phyloP scores from a whole-genome alignment of 345 rosid species.

The Euphorbia pulcherrima region DNA sequence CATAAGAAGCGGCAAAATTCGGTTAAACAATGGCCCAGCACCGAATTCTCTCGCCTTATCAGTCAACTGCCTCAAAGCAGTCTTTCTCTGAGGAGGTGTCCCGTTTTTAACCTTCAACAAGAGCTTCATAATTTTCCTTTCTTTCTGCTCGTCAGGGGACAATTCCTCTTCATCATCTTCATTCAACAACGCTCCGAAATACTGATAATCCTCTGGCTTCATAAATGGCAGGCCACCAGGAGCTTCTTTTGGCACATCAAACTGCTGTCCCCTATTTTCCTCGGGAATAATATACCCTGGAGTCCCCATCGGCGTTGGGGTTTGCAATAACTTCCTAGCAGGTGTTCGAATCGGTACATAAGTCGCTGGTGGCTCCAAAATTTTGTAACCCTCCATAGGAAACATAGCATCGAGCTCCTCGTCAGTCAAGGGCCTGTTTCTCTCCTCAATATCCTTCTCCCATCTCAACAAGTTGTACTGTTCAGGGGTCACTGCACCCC shows the following conservation, averaged over 20 bases:
- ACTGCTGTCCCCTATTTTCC: constrained; percentile 94
- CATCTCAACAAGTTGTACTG: constrained; percentile 84
- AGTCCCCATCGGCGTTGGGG: constrained; percentile 92
- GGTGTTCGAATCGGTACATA: constrained; percentile 96
- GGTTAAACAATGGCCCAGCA: constrained; percentile 89
- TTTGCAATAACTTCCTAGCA: constrained; percentile 76
- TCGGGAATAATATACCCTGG: constrained; percentile 80
- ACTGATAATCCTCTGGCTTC: constrained; percentile 99
- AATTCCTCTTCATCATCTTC: constrained; percentile 93
- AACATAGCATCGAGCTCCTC: constrained; percentile 97
- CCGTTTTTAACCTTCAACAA: constrained; percentile 96
- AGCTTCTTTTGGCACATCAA: constrained; percentile 84
- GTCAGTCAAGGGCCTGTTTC: constrained; percentile 90
- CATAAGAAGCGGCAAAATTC: constrained; percentile 90
- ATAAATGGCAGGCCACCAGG: constrained; percentile 89
- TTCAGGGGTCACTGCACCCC: constrained; percentile 84
- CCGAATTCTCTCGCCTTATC: constrained; percentile 98
- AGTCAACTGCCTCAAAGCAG: constrained; percentile 92
- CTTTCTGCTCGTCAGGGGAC: constrained; percentile 91
- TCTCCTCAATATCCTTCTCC: constrained; percentile 99
- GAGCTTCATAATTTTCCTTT: constrained; percentile 95
- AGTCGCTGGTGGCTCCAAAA: constrained; percentile 88
- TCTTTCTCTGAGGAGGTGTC: constrained; percentile 96
- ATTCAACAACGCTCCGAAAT: constrained; percentile 75
- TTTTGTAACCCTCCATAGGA: constrained; percentile 85